phyloP scores from a whole-genome alignment of 2,329 filamentous ascomycete genomes.

The Zopfia rhizophila region DNA sequence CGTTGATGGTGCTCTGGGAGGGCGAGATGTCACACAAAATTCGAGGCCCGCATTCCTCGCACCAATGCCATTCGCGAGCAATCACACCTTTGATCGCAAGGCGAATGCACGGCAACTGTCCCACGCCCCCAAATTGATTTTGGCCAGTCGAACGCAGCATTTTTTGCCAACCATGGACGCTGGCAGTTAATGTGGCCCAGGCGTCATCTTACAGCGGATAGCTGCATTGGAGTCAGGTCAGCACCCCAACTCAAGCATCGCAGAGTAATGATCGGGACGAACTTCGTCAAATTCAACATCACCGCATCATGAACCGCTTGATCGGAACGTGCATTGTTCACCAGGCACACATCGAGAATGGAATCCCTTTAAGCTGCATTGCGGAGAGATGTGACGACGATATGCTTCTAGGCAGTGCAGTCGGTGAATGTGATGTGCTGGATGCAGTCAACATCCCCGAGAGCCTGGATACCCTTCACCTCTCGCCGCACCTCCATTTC shows the following conservation, averaged over 20 bases:
- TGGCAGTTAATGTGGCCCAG: slow-evolving; percentile 22
- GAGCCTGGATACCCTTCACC: slow-evolving; percentile 9
- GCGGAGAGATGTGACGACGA: background rate
- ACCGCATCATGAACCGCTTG: background rate
- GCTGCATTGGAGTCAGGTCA: slow-evolving; percentile 34
- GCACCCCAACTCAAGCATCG: slow-evolving; percentile 8
- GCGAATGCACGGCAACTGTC: slow-evolving; percentile 25
- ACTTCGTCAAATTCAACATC: background rate
- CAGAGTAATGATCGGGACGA: background rate
- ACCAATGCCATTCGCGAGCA: slow-evolving; percentile 34
- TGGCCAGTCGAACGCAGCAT: slow-evolving; percentile 26
- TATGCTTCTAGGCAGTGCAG: background rate
- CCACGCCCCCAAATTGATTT: slow-evolving; percentile 20
- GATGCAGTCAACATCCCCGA: slow-evolving; percentile 12
- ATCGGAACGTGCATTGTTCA: background rate
- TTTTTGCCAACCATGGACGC: slow-evolving; percentile 21
- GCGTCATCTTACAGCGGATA: slow-evolving; percentile 32
- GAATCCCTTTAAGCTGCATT: background rate
- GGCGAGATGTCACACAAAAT: slow-evolving; percentile 32
- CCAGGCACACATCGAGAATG: background rate
- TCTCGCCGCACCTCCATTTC: slow-evolving; percentile 9
- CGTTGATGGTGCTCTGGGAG: slow-evolving; percentile 32
- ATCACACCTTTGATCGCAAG: slow-evolving; percentile 25
- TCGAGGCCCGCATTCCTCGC: slow-evolving; percentile 37
- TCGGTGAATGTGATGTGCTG: slow-evolving; percentile 3